Conservation (phyloP, 2,329 filamentous ascomycete genomes). For the Penicillium sp. region DNA sequence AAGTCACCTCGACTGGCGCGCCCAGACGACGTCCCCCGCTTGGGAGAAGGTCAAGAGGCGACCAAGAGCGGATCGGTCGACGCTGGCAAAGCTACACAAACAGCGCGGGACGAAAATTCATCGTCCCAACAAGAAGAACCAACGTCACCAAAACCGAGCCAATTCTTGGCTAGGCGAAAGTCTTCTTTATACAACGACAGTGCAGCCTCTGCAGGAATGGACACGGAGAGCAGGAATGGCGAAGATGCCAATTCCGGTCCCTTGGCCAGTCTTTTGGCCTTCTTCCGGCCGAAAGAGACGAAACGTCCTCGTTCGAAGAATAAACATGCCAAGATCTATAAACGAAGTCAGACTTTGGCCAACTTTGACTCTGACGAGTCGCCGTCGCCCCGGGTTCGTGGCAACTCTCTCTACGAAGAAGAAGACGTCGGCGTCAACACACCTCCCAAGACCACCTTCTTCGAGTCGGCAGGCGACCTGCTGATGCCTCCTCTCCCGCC, state of each 20-base stretch:
- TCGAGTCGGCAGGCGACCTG: conserved; percentile 89
- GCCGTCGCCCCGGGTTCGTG: conserved; percentile 38
- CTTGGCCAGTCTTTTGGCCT: conserved; percentile 61
- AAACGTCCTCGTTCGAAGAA: conserved; percentile 24
- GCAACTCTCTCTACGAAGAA: conserved; percentile 47
- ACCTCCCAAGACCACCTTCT: conserved; percentile 85
- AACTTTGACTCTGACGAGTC: conserved; percentile 18
- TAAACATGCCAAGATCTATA: conserved; percentile 59
- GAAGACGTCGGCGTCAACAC: conserved; percentile 52
- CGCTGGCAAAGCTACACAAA: conserved; percentile 9
- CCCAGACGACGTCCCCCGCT: conserved; percentile 20
- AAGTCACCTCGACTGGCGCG: conserved; percentile 46
- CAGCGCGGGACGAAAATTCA: conserved; percentile 10
- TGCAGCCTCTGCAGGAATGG: background rate
- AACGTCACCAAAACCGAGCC: conserved; percentile 14
- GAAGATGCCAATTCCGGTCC: conserved; percentile 41
- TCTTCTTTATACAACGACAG: conserved; percentile 5
- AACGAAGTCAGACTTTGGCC: conserved; percentile 67
- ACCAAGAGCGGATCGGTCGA: background rate
- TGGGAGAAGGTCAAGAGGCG: conserved; percentile 12
- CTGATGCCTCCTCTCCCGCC: conserved; percentile 84
- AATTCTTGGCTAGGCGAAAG: conserved; percentile 18
- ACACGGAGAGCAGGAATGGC: conserved; percentile 10
- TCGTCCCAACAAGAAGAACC: conserved; percentile 4
- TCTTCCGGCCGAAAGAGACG: conserved; percentile 58